Evolutionary conservation across 129 eudicot species (phyloP).

Genomic region (Artemisia tridentata): DNA sequence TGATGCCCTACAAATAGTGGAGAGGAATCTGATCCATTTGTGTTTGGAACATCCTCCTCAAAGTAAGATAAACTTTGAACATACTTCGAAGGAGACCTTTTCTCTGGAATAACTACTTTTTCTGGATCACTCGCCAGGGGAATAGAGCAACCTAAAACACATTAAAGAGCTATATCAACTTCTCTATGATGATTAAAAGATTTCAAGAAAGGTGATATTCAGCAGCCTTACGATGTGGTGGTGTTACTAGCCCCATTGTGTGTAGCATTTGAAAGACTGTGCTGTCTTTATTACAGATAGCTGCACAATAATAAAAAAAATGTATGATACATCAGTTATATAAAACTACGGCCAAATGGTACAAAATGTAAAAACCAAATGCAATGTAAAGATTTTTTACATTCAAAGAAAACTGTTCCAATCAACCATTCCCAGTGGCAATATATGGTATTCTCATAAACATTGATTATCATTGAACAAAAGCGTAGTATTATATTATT

Average conservation of each 20-base stretch:
- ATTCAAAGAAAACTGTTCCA: too few species aligned
- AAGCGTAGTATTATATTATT: not conserved
- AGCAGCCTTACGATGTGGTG: constrained; percentile 81
- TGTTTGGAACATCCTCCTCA: constrained; percentile 50
- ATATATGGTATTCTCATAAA: too few species aligned
- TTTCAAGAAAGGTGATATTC: not conserved
- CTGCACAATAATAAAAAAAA: constrained; percentile 41
- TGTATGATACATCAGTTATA: constrained; percentile 8
- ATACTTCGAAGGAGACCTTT: constrained; percentile 50
- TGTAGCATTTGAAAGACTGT: constrained; percentile 63
- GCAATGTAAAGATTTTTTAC: too few species aligned
- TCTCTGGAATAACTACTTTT: constrained; percentile 61
- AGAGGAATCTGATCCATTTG: constrained; percentile 52
- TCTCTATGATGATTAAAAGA: not conserved
- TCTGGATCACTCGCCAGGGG: constrained; percentile 77
- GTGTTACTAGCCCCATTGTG: constrained; percentile 83
- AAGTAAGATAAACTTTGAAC: constrained; percentile 70
- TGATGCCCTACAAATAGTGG: constrained; percentile 93
- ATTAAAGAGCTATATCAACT: constrained; percentile 16
- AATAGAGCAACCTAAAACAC: constrained; percentile 64
- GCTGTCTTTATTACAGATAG: constrained; percentile 89
- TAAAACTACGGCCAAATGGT: not conserved
- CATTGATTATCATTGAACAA: not conserved
- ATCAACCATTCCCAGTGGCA: too few species aligned
- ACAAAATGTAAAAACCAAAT: not conserved